Conservation (phyloP, 192 early-diverging fungal genomes). For the Mortierella antarctica region DNA sequence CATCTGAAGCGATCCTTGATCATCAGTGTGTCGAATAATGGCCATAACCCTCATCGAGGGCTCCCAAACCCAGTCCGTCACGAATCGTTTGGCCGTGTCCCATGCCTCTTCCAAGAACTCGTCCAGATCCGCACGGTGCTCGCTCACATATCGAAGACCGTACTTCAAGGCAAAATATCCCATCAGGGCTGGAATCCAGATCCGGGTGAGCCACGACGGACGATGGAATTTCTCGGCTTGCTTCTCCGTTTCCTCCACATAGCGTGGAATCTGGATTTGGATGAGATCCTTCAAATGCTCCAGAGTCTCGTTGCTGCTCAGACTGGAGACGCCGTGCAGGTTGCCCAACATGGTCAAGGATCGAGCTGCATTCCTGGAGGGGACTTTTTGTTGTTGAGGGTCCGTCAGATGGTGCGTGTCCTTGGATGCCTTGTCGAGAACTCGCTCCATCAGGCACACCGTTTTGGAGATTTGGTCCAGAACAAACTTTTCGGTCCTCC, state of each 20-base stretch:
- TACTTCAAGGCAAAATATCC: slow-evolving; percentile 57
- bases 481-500: slow-evolving; percentile 31
- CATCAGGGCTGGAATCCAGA: slow-evolving; percentile 74
- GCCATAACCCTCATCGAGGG: slow-evolving; percentile 78
- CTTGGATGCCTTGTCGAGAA: slow-evolving; percentile 39
- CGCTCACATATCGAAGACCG: slow-evolving; percentile 58
- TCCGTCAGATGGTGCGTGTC: slow-evolving; percentile 22
- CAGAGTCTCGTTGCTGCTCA: slow-evolving; percentile 19
- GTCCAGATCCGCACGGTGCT: slow-evolving; percentile 61
- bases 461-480: slow-evolving; percentile 42
- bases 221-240: slow-evolving; percentile 61
- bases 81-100: slow-evolving; percentile 72
- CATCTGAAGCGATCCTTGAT: slow-evolving; percentile 73
- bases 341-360: slow-evolving; percentile 43
- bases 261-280: slow-evolving; percentile 39
- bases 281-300: slow-evolving; percentile 46
- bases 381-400: slow-evolving; percentile 18
- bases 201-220: slow-evolving; percentile 66
- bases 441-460: slow-evolving; percentile 26
- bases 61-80: slow-evolving; percentile 80
- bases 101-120: slow-evolving; percentile 60
- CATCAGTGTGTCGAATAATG: slow-evolving; percentile 85
- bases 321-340: slow-evolving; percentile 15
- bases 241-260: slow-evolving; percentile 39
- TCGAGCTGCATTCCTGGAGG: slow-evolving; percentile 22